Base-by-base conservation (phyloP, 371 early-diverging fungal genomes). In the Mucor saturninus region DNA sequence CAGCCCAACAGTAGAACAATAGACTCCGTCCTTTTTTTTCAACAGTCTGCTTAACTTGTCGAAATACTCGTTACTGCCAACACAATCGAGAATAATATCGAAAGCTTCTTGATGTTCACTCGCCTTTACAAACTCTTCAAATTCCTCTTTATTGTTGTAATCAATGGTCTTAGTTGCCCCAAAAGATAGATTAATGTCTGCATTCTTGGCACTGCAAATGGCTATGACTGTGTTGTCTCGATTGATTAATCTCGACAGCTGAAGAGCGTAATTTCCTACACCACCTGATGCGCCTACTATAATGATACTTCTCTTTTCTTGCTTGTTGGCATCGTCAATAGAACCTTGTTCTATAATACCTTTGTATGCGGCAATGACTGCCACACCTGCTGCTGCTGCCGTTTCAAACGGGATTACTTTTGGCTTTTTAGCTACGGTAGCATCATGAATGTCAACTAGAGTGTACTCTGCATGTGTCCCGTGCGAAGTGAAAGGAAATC, bases 91-190 rank as follows among this genome's bases (percentile, higher is more conserved):
- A 5, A 84, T 50, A 11, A 74, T 30, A 48, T 84, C 84, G 43
- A 67, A 75, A 5, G 68, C 59, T 1, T 32, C 58, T 11, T 66
- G 42, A 6, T 52, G 13, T 15, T 51, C 54, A 13, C 32, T 11
- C 0, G 35, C 4, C 4, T 35, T 35, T 35, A 52, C 38, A 72
- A 62, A 9, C 10, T 39, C 4, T 63, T 71, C 45, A 67, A 58
- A n/a, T 60, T 30, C 74, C 31, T 75, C 67, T n/a, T 59, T 39
- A 2, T 65, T 56, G 2, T 62, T 84, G 67, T 89, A 87, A 56
- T 86, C 87, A 13, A 89, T 68, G 3, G 86, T 73, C 10, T 65
- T 63, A 38, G 86, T 87, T 0, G 87, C 87, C 10, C 87, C 87
- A 21, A 88, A 65, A 1, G 52, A 37, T 49, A 63, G 65, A 29